Evolutionary conservation across 2,329 filamentous ascomycete species (phyloP), one percentile per base, ranked within the genome.

Genomic region (Akanthomyces uredinophilus): DNA sequence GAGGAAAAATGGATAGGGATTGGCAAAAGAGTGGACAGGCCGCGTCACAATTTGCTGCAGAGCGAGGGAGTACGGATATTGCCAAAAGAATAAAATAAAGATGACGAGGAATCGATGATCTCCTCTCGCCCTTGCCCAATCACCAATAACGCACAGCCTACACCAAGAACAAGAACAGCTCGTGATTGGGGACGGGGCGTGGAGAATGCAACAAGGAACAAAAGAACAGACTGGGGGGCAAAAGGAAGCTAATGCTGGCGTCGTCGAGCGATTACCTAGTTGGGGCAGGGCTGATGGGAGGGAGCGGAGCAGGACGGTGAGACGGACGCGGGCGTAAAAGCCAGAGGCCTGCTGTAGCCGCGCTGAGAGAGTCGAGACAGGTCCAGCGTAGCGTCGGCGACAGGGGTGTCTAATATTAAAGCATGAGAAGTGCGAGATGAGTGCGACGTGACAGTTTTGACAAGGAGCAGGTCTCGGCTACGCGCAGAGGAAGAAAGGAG

Each of bases 251-350:
- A 49, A 57, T 57, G 54, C 54, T 35, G 54, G 43, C 20, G 41
- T 57, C 54, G 54, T 57, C 44, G 14, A 57, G 27, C 13, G 27
- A 49, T 27, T 57, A 32, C 54, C 54, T 49, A 47, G 22, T 39
- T 49, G n/a, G 43, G 44, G 8, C 41, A 57, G 47, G 43, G 43
- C 41, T 57, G 24, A 46, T 20, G 35, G 22, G 16, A 7, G 35
- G 37, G 24, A 44, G 52, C 39, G 52, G 52, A 44, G 39, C 10
- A 44, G 39, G 35, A 16, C 22, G 37, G 51, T 43, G 35, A 54
- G 51, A 56, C 39, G 24, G 53, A 41, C 27, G 39, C 52, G 13
- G 18, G 37, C 22, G 11, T 35, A 16, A 35, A 20, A 18, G 18
- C 24, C 29, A 35, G 49, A 35, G 27, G 27, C 37, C 16, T 39